Evolutionary conservation across 1,284 basidiomycete genomes (phyloP).

Genomic region (Pyrrhoderma noxium): DNA sequence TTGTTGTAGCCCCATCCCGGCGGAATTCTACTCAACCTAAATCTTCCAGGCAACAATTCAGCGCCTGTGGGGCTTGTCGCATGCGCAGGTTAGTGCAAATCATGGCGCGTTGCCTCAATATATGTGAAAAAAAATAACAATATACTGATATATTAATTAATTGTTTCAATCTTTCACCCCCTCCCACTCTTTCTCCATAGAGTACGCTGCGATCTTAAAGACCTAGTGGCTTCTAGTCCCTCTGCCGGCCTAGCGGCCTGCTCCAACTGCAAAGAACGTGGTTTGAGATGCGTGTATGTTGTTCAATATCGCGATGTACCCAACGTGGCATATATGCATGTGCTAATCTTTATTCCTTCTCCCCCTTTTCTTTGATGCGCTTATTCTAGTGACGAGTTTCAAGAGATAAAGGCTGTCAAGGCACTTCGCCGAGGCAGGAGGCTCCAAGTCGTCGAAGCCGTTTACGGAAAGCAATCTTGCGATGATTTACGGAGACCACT

Average conservation of each 20-base stretch:
- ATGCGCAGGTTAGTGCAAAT: slow-evolving; percentile 55
- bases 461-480: slow-evolving; percentile 40
- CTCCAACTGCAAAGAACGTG: slow-evolving; percentile 81
- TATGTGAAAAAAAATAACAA: not conserved
- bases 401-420: slow-evolving; percentile 82
- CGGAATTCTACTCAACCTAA: slow-evolving; percentile 53
- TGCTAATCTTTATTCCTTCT: too few species aligned
- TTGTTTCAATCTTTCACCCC: slow-evolving; percentile 6
- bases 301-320: not conserved
- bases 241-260: slow-evolving; percentile 51
- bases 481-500: slow-evolving; percentile 24
- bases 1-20: slow-evolving; percentile 21
- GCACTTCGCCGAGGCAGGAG: slow-evolving; percentile 75
- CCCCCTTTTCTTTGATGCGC: not conserved
- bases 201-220: slow-evolving; percentile 77
- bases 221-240: slow-evolving; percentile 38
- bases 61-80: slow-evolving; percentile 84
- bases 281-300: slow-evolving; percentile 78
- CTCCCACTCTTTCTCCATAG: slow-evolving; percentile 30
- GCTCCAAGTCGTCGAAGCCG: slow-evolving; percentile 69
- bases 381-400: slow-evolving; percentile 70
- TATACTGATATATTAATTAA: not conserved
- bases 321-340: not conserved
- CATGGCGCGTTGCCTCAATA: too few species aligned
- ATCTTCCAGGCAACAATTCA: slow-evolving; percentile 72